phyloP scores from a whole-genome alignment of 225 moss, liverwort and hornwort species.

The Rhytidiadelphus loreus region DNA sequence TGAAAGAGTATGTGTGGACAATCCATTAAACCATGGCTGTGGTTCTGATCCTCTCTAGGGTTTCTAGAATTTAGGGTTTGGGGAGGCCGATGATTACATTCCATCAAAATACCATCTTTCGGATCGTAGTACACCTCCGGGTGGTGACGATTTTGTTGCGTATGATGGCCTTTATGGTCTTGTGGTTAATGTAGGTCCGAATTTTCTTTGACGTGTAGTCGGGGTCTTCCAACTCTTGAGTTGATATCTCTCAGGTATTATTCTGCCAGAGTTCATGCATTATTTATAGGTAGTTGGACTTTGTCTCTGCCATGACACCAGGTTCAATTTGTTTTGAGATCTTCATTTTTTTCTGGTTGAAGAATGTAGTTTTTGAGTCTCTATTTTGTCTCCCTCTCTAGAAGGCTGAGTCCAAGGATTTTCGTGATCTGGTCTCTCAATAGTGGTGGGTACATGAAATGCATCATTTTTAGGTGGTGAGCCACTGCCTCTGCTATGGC shows the following conservation, averaged over 20 bases:
- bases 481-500: neutral
- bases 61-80: neutral
- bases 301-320: too few relatives aligned
- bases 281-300: neutral
- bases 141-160: neutral
- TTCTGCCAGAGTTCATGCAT: neutral
- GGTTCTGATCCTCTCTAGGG: too few relatives aligned
- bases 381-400: neutral
- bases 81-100: neutral
- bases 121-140: neutral
- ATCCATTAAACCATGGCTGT: neutral
- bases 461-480: constrained; percentile 4
- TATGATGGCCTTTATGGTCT: neutral
- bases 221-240: neutral
- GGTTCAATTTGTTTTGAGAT: too few relatives aligned
- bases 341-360: too few relatives aligned
- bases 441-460: neutral
- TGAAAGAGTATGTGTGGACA: neutral
- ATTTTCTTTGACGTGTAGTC: too few relatives aligned
- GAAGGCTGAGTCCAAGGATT: neutral
- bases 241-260: neutral
- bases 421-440: neutral
- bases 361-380: neutral
- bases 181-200: too few relatives aligned
- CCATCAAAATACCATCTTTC: neutral